These are phyloP conservation scores for Leccinum pachyderme DNA, from an alignment of 1,284 basidiomycete species.

Conservation along the genomic window DNA sequence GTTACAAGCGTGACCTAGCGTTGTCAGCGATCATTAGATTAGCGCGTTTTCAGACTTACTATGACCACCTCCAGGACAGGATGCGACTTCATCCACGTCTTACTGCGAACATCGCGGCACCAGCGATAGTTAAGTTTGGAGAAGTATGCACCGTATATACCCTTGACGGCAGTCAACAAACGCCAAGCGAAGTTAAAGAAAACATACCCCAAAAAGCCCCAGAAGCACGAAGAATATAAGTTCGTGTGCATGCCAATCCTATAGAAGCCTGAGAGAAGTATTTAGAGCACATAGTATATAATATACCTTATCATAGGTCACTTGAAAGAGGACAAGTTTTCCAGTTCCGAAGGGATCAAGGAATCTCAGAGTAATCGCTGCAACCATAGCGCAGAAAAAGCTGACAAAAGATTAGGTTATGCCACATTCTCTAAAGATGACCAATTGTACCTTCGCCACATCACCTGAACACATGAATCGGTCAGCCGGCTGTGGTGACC, in stretches of 20 bases:
- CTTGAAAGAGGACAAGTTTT: conserved; percentile 84
- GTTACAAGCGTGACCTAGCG: conserved; percentile 75
- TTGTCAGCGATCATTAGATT: conserved; percentile 8
- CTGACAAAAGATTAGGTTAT: conserved; percentile 36
- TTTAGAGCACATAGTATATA: neutral
- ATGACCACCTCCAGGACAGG: conserved; percentile 84
- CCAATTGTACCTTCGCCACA: conserved; percentile 81
- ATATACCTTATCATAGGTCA: conserved; percentile 79
- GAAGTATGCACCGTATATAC: conserved; percentile 92
- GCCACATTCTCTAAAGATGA: neutral
- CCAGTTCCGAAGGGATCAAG: conserved; percentile 91
- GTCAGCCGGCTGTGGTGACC: neutral
- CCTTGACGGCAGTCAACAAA: conserved; percentile 44
- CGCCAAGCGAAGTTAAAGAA: neutral
- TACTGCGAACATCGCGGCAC: conserved; percentile 79
- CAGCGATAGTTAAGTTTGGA: conserved; percentile 90
- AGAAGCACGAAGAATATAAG: conserved; percentile 81
- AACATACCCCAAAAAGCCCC: conserved; percentile 77
- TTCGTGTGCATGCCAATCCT: conserved; percentile 91
- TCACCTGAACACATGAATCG: conserved; percentile 42
- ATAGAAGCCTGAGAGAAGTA: conserved; percentile 3
- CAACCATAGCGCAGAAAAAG: conserved; percentile 95
- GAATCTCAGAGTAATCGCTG: conserved; percentile 83
- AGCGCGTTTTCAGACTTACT: conserved; percentile 43
- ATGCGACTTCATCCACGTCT: conserved; percentile 77